A percentile compares a stretch with the other conserved stretches of the same genome.
Evolutionary conservation across 129 eudicot genomes (phyloP).

Genomic region (Oenanthe sinensis): DNA sequence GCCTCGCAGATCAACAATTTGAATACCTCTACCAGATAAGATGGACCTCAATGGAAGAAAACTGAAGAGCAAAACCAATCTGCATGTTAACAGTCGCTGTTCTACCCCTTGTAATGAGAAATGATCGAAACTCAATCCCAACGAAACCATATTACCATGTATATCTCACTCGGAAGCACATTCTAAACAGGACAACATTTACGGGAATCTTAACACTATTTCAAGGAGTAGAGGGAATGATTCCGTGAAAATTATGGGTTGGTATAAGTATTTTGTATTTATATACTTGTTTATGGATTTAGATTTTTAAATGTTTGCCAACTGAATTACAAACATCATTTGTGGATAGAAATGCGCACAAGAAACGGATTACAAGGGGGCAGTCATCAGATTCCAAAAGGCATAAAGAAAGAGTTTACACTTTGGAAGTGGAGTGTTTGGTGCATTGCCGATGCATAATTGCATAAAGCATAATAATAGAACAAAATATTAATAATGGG

Average conservation of each 20-base stretch:
- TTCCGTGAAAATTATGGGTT: background rate
- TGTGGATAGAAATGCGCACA: background rate
- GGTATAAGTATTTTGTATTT: background rate
- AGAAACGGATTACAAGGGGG: background rate
- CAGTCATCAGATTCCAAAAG: background rate
- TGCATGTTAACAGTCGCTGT: no score
- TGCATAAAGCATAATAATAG: slow-evolving; percentile 9
- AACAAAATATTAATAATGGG: slow-evolving; percentile 1
- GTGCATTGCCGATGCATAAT: slow-evolving; percentile 13
- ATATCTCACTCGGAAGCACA: background rate
- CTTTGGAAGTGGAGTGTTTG: slow-evolving; percentile 8
- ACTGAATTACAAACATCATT: background rate
- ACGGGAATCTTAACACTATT: no score
- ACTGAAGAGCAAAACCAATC: no score
- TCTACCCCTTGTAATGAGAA: background rate
- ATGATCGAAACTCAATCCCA: no score
- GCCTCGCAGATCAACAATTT: background rate
- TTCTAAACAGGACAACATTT: no score
- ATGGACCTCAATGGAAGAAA: no score
- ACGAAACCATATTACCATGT: no score
- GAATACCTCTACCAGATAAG: no score
- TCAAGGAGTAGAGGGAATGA: background rate
- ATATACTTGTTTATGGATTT: background rate
- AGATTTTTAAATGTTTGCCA: background rate
- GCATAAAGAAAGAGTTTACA: background rate